phyloP scores from a whole-genome alignment of 495 filamentous ascomycete species.

The Aspergillus bridgeri region DNA sequence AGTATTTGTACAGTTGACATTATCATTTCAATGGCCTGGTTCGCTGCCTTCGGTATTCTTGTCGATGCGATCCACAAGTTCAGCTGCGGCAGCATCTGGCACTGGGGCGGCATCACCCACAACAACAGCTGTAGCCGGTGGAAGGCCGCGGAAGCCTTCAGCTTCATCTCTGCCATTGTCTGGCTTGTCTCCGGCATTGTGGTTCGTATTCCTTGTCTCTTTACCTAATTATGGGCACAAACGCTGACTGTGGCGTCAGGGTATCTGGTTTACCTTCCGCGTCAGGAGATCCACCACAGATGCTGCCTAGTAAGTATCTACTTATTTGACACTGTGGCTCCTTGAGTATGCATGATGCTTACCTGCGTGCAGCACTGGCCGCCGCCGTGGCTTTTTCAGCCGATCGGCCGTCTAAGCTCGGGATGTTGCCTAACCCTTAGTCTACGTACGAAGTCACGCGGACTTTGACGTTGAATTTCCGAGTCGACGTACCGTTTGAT shows the following conservation, averaged over 20 bases:
- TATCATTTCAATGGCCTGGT: conserved; percentile 59
- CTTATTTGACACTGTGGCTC: background rate
- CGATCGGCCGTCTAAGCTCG: conserved; percentile 14
- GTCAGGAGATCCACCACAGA: conserved; percentile 17
- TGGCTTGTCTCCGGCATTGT: conserved; percentile 62
- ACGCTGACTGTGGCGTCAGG: conserved; percentile 18
- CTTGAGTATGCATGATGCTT: background rate
- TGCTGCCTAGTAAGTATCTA: conserved; percentile 5
- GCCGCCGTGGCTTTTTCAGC: conserved; percentile 9
- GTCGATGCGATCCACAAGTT: conserved; percentile 51
- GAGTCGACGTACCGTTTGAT: background rate
- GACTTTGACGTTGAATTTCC: background rate
- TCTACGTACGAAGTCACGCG: background rate
- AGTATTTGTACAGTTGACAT: conserved; percentile 44
- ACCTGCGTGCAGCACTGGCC: background rate
- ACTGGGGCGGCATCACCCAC: conserved; percentile 42
- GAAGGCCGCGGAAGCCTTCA: conserved; percentile 66
- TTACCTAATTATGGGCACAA: background rate
- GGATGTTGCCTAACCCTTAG: too few relatives aligned
- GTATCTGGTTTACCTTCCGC: conserved; percentile 45
- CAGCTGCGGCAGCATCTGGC: conserved; percentile 54
- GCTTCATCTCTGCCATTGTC: conserved; percentile 62
- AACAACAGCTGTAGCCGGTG: conserved; percentile 51
- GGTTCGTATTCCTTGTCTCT: conserved; percentile 22
- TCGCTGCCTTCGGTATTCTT: conserved; percentile 59